Base-by-base conservation (phyloP, 495 filamentous ascomycete genomes). In the Letharia columbiana region DNA sequence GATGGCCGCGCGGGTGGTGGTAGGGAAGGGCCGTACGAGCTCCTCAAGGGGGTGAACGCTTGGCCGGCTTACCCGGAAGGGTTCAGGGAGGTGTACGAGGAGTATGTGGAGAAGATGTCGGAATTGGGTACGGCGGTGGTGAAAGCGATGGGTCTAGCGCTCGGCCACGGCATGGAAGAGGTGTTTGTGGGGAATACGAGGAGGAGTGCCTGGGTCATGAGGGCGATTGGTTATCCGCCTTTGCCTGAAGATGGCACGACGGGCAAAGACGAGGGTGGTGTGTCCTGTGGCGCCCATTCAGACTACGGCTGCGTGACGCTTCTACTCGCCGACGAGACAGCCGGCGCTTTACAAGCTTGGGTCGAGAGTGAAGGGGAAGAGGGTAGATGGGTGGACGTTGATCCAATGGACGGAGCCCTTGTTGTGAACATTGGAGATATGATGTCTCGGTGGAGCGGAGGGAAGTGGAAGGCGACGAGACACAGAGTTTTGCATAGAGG, bases 341-440 rank as follows among this genome's bases (percentile, higher is more conserved):
- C 70, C 28, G 69, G 69, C 12, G 74, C 73, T 3, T 64, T 78
- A 28, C 72, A 78, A 59, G 75, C 77, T 47, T 67, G 65, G 33
- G 63, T 66, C 54, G 68, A 69, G 50, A 68, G 71, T 31, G 72
- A 70, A 0, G 37, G 63, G 39, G 12, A 31, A 8, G 37, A 23
- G 8, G 54, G 41, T 9, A 37, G 54, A 13, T 79, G 75, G 77
- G 67, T 77, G 6, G 61, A 69, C n/a, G 75, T 74, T n/a, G 72
- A 77, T 60, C 76, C 76, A 10, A 64, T 77, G 8, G 62, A 67
- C 1, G 77, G 73, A 2, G 72, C 71, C 3, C 73, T 77, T 49
- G 73, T 79, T 42, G 75, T 79, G n/a, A 79, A 79, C 63, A 75
- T 79, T 40, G 78, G 76, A 4, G 78, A 80, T 62, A 76, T 76